Evolutionary conservation across 202 grass and related monocot species (phyloP), one percentile per base, ranked within the genome.

Genomic region (Eragrostis tef): DNA sequence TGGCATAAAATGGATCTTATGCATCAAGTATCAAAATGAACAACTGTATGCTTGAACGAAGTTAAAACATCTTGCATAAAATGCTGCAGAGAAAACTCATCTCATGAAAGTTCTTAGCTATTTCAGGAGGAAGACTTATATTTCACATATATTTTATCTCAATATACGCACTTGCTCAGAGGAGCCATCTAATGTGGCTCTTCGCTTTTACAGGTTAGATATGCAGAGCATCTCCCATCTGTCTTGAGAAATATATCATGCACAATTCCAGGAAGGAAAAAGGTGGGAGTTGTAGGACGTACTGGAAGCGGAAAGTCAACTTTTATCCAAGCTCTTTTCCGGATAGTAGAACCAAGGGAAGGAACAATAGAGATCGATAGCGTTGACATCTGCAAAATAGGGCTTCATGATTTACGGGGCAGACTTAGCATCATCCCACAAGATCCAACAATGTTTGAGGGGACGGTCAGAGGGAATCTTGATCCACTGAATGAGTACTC

Each of bases 251-350:
- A 87, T 71, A 89, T 98, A 87, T 93, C 92, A 72, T 98, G 95
- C 73, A 73, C 76, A 82, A 86, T 98, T 87, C 95, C 95, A 79
- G 95, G 90, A 93, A 86, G 79, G 74, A 98, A 91, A 83, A 98
- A 94, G n/a, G 85, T 98, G 27, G 95, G 95, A 15, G 83, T 98
- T 50, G 95, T 98, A 80, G 95, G 95, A 75, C 90, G 95, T 75
- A 98, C 95, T 36, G 92, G 95, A 7, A 85, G 95, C 14, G 95
- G 95, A 63, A 98, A 98, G 85, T 94, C 95, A 78, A 98, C 95
- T 57, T 83, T 98, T 59, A 98, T 93, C 81, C 95, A 98, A 64
- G 88, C 95, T 5, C 88, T 98, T 84, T 98, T 98, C 77, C 85
- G 92, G 56, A 85, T 93, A 41, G 85, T 98, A 62, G 95, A 98